A percentile compares a stretch with the other conserved stretches of the same genome.
These are phyloP conservation scores for Botrytis cinerea DNA, from an alignment of 2,329 filamentous ascomycete genomes.

Conservation along the genomic window DNA sequence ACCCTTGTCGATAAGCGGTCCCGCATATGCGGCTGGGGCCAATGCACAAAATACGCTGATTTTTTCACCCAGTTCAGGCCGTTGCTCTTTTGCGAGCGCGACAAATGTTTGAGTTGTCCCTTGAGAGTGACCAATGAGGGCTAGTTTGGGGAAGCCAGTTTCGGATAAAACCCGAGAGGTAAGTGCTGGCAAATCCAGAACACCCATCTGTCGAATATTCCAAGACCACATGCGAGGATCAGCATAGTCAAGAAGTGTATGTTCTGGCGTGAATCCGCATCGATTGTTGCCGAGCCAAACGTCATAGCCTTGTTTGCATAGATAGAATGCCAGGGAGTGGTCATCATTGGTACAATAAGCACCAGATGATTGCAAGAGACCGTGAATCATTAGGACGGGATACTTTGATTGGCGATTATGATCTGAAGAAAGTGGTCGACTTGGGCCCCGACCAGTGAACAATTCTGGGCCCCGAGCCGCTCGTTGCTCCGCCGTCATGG, in stretches of 20 bases:
- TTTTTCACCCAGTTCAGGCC: constrained; percentile 78
- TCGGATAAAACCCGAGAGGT: constrained; percentile 76
- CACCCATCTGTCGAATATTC: constrained; percentile 94
- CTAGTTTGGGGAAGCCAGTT: constrained; percentile 81
- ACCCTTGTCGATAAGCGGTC: constrained; percentile 79
- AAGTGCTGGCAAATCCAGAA: constrained; percentile 82
- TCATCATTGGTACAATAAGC: constrained; percentile 91
- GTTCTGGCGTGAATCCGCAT: constrained; percentile 79
- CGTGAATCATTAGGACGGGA: constrained; percentile 84
- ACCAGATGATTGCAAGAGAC: constrained; percentile 82
- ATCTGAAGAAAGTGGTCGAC: constrained; percentile 42
- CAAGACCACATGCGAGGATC: constrained; percentile 96
- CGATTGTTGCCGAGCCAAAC: constrained; percentile 96
- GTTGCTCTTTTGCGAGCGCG: constrained; percentile 84
- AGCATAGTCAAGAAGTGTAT: constrained; percentile 66
- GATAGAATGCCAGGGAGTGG: constrained; percentile 84
- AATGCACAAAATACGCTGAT: constrained; percentile 89
- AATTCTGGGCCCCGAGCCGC: constrained; percentile 60
- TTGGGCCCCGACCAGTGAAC: constrained; percentile 53
- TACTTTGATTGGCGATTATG: constrained; percentile 55
- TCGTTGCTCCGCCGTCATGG: constrained; percentile 51
- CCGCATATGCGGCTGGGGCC: constrained; percentile 87
- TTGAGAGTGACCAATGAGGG: constrained; percentile 84
- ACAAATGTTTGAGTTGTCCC: constrained; percentile 88
- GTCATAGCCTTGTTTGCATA: constrained; percentile 90